These are phyloP conservation scores for Penicillium sp. DNA, from an alignment of 2,329 filamentous ascomycete genomes.

Conservation along the genomic window DNA sequence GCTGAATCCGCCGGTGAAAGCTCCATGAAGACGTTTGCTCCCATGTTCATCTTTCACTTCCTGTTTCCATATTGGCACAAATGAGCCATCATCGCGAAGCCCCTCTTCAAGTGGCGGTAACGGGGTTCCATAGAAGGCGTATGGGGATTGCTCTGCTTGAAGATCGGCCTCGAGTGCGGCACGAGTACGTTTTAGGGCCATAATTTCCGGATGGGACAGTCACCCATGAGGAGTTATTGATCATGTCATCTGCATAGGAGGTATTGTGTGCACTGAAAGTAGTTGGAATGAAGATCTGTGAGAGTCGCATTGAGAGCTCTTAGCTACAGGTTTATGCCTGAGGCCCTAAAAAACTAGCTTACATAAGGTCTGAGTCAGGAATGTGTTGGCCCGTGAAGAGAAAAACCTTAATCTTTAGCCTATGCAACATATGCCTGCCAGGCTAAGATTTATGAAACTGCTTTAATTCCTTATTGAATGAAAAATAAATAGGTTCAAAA, in stretches of 20 bases:
- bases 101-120: constrained; percentile 74
- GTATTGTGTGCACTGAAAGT: neutral
- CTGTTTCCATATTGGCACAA: constrained; percentile 96
- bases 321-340: neutral
- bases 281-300: neutral
- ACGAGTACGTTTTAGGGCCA: constrained; percentile 78
- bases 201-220: constrained; percentile 34
- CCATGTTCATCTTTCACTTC: constrained; percentile 92
- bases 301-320: neutral
- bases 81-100: constrained; percentile 83
- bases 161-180: constrained; percentile 74
- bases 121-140: constrained; percentile 77
- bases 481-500: neutral
- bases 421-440: no score
- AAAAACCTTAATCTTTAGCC: neutral
- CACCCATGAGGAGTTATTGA: neutral
- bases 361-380: neutral
- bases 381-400: neutral
- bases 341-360: neutral
- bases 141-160: constrained; percentile 66
- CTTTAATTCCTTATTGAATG: neutral
- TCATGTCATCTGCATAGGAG: constrained; percentile 5
- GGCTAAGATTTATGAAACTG: no score
- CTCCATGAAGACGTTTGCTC: constrained; percentile 85
- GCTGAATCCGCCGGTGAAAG: constrained; percentile 94